Percentiles rank a stretch among this genome's conserved stretches.
Conservation (phyloP, 2,329 filamentous ascomycete genomes). For the Cladosporium sp. region DNA sequence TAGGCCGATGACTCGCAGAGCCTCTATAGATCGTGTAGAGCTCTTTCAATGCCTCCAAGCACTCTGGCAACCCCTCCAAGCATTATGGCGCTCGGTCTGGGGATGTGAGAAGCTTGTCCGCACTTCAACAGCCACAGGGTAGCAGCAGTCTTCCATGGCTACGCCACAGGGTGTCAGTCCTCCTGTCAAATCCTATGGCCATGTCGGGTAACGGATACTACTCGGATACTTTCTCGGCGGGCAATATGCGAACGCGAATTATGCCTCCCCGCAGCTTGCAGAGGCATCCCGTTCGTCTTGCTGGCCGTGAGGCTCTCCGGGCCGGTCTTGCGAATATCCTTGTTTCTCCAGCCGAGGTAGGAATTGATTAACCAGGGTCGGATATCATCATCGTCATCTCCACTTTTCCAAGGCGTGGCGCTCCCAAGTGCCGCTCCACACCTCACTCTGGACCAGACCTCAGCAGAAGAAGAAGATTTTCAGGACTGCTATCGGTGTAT, state of each 20-base stretch:
- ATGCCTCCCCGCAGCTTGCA: slow-evolving; percentile 4
- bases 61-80: not conserved
- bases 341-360: slow-evolving; percentile 1
- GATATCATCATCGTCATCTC: not conserved
- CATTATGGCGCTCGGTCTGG: not conserved
- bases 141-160: not conserved
- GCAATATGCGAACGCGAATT: not conserved
- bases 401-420: not conserved
- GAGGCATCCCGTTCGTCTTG: not conserved
- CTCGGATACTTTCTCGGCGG: not conserved
- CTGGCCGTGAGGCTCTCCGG: not conserved
- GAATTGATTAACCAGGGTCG: not conserved
- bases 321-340: not conserved
- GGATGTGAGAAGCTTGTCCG: not conserved
- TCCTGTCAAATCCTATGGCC: not conserved
- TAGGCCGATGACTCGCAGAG: too few relatives aligned
- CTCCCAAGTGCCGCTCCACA: not conserved
- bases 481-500: too few relatives aligned
- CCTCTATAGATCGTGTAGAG: too few relatives aligned
- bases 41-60: not conserved
- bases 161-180: not conserved
- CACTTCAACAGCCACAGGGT: not conserved
- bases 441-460: not conserved
- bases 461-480: too few relatives aligned
- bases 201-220: not conserved